Evolutionary conservation across 257 asterid genomes (phyloP).

Genomic region (Solanum ossicruentum): DNA sequence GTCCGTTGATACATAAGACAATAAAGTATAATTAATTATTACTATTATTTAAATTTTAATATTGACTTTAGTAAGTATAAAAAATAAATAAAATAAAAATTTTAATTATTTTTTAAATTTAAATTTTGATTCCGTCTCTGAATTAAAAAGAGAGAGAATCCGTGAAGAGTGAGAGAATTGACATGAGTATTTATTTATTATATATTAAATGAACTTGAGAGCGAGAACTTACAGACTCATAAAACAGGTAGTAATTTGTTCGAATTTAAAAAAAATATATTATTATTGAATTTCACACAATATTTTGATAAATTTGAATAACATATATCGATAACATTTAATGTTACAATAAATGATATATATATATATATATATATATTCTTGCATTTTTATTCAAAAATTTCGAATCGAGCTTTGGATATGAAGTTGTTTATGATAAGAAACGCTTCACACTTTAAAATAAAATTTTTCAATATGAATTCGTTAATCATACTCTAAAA

Average conservation of each 20-base stretch:
- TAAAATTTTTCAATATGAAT: rapidly evolving
- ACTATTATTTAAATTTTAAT: no score
- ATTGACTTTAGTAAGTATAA: neutral
- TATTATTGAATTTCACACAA: neutral
- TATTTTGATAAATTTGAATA: neutral
- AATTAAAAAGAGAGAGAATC: neutral
- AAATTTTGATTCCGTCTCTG: neutral
- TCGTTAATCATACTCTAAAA: neutral
- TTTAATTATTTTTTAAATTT: neutral
- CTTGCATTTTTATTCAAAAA: neutral
- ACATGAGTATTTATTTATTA: neutral
- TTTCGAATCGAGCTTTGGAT: neutral
- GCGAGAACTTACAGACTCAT: neutral
- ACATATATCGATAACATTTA: neutral
- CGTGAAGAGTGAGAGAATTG: neutral
- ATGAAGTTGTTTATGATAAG: neutral
- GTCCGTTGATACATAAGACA: no score
- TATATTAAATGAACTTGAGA: neutral
- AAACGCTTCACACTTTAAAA: neutral
- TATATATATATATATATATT: neutral
- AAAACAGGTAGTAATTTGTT: neutral
- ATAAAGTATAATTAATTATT: no score
- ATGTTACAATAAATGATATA: neutral
- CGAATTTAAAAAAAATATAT: rapidly evolving
- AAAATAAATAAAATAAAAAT: neutral